A percentile compares a stretch with the other conserved stretches of the same genome.
Conservation (phyloP, 345 rosid species). For the Euphorbia pulcherrima region DNA sequence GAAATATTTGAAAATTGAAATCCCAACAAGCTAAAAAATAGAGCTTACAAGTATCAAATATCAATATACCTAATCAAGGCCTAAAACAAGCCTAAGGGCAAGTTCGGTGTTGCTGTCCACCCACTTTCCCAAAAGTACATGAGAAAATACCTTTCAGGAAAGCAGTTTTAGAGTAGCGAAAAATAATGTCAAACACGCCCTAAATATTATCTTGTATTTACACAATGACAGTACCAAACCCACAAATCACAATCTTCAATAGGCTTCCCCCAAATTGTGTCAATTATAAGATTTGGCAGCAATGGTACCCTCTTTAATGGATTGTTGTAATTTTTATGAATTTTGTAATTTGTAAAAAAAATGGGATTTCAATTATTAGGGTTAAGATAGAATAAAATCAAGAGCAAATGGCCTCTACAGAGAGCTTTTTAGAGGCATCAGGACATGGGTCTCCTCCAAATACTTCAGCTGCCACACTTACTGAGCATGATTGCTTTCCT, state of each 20-base stretch:
- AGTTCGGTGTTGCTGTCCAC: conserved; percentile 19
- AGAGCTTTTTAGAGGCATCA: conserved; percentile 17
- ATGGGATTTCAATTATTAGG: conserved; percentile 17
- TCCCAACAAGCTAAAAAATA: conserved; percentile 23
- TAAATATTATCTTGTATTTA: conserved; percentile 22
- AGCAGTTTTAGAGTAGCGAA: too few species aligned
- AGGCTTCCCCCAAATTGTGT: conserved; percentile 20
- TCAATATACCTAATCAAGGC: conserved; percentile 3
- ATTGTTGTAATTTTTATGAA: conserved; percentile 5
- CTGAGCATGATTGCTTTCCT: conserved; percentile 25
- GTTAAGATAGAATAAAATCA: neutral
- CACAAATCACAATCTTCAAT: conserved; percentile 19
- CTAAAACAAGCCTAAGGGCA: conserved; percentile 10
- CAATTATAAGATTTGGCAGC: neutral
- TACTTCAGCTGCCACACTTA: conserved; percentile 22
- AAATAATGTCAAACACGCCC: too few species aligned
- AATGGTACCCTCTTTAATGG: neutral
- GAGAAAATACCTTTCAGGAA: too few species aligned
- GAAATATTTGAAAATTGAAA: conserved; percentile 10
- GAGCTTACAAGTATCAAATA: conserved; percentile 11
- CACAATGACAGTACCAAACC: conserved; percentile 4
- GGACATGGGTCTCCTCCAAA: conserved; percentile 34
- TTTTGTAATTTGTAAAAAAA: neutral
- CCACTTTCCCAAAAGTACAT: conserved; percentile 21
- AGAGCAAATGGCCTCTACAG: conserved; percentile 31